These are phyloP conservation scores for Aspergillus egyptiacus DNA, from an alignment of 495 filamentous ascomycete genomes.

Conservation along the genomic window DNA sequence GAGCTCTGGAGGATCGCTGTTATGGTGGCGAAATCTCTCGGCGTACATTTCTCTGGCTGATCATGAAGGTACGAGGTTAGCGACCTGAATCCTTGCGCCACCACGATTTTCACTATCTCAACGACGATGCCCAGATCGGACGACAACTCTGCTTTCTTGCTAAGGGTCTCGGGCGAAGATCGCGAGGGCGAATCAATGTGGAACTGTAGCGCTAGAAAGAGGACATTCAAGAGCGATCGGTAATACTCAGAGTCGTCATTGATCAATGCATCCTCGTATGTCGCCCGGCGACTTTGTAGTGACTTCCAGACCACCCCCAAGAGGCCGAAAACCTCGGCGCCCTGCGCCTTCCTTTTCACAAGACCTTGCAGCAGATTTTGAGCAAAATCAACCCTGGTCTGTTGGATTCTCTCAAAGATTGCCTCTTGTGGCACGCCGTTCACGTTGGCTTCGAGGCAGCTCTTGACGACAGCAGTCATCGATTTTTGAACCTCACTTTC, in stretches of 20 bases:
- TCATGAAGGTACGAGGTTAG: constrained; percentile 70
- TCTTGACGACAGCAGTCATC: constrained; percentile 58
- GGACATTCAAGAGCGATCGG: constrained; percentile 72
- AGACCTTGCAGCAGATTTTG: constrained; percentile 72
- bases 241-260: constrained; percentile 66
- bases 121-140: constrained; percentile 51
- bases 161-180: constrained; percentile 28
- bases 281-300: constrained; percentile 54
- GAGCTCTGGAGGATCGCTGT: constrained; percentile 83
- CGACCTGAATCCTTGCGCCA: constrained; percentile 75
- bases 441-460: constrained; percentile 67
- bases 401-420: constrained; percentile 65
- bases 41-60: constrained; percentile 45
- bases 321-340: constrained; percentile 55
- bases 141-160: constrained; percentile 35
- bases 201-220: constrained; percentile 75
- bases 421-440: constrained; percentile 58
- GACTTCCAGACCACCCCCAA: constrained; percentile 62
- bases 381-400: constrained; percentile 66
- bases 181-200: constrained; percentile 33
- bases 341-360: constrained; percentile 54
- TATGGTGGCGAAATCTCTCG: constrained; percentile 75
- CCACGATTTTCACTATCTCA: constrained; percentile 66
- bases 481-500: constrained; percentile 61
- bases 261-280: constrained; percentile 57